phyloP scores from a whole-genome alignment of 305 asterid species.

The Fraxinus sp. region DNA sequence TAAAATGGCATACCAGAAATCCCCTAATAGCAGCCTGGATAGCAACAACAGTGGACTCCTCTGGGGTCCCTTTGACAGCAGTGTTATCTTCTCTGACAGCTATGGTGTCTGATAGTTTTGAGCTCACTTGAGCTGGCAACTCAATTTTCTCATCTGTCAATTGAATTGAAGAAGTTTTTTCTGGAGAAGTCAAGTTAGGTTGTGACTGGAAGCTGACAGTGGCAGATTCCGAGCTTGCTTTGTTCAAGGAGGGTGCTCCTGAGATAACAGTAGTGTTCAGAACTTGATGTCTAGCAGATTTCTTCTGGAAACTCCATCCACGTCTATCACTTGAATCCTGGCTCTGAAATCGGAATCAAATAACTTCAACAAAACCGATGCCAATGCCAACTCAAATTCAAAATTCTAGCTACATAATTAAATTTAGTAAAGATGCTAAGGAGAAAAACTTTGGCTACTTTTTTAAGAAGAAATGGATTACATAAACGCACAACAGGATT shows the following conservation, averaged over 20 bases:
- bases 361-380: conserved; percentile 5
- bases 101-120: conserved; percentile 34
- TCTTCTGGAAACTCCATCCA: conserved; percentile 93
- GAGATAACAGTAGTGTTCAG: conserved; percentile 64
- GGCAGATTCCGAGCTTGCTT: conserved; percentile 55
- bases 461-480: neutral
- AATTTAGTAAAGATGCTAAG: neutral
- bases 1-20: conserved; percentile 54
- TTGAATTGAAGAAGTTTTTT: conserved; percentile 46
- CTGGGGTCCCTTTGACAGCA: conserved; percentile 14
- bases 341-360: conserved; percentile 43
- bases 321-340: conserved; percentile 75
- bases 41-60: conserved; percentile 47
- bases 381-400: neutral
- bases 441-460: neutral
- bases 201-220: conserved; percentile 47
- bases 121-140: conserved; percentile 35
- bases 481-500: neutral
- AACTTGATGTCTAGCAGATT: conserved; percentile 74
- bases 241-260: conserved; percentile 53
- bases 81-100: conserved; percentile 34
- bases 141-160: conserved; percentile 53
- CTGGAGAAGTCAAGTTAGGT: conserved; percentile 45
- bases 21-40: conserved; percentile 83
- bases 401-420: neutral